phyloP scores from a whole-genome alignment of 441 rosid species.

The Biscutella auriculata region DNA sequence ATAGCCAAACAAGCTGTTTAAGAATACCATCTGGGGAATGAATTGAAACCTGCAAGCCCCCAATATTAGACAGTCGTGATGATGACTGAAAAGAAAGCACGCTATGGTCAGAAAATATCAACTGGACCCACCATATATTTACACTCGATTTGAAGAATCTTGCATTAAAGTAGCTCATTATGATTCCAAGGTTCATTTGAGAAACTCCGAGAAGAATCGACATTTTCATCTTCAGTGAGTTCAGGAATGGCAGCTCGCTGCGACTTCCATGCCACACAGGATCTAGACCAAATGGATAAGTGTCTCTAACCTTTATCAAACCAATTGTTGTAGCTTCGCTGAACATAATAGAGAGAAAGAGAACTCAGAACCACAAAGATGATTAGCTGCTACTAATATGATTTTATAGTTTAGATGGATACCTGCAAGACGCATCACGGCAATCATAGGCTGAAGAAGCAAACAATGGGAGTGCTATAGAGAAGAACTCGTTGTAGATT shows the following conservation, averaged over 20 bases:
- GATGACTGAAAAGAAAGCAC: background rate
- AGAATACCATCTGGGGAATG: conserved; percentile 79
- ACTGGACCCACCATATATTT: conserved; percentile 55
- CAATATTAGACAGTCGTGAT: background rate
- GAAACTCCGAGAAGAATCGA: conserved; percentile 89
- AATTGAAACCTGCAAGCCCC: conserved; percentile 66
- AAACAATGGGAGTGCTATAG: conserved; percentile 77
- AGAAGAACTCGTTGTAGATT: conserved; percentile 91
- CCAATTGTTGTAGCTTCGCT: conserved; percentile 84
- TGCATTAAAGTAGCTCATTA: conserved; percentile 80
- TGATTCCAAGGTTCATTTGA: conserved; percentile 95
- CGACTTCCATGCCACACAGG: conserved; percentile 89
- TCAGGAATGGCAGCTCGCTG: conserved; percentile 81
- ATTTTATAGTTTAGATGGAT: too few species aligned
- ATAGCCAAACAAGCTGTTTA: conserved; percentile 87
- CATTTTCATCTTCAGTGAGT: conserved; percentile 98
- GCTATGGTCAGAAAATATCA: background rate
- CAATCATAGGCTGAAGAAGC: conserved; percentile 80
- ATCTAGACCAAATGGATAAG: conserved; percentile 94
- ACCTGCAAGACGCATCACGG: conserved; percentile 88
- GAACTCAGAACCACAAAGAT: background rate
- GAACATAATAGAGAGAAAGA: conserved; percentile 1
- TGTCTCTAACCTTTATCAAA: conserved; percentile 51
- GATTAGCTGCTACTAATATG: background rate
- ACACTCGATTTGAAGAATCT: conserved; percentile 45